These are phyloP conservation scores for Fulvia fulva DNA, from an alignment of 2,329 filamentous ascomycete genomes.

Conservation along the genomic window DNA sequence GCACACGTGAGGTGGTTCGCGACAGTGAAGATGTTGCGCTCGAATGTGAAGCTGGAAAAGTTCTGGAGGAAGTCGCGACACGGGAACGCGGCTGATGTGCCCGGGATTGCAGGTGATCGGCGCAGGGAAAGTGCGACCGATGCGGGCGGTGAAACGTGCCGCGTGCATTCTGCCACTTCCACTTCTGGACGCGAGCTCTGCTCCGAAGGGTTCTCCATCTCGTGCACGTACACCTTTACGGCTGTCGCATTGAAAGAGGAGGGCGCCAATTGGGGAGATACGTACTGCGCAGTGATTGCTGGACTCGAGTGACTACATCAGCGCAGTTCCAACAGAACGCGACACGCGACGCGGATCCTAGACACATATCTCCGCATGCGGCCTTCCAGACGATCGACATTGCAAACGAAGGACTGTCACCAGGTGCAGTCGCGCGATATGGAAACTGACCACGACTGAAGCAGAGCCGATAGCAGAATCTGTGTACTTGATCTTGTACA, in stretches of 20 bases:
- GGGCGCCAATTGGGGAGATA: neutral
- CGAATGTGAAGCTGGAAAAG: slow-evolving; percentile 4
- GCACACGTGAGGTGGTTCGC: neutral
- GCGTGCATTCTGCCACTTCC: neutral
- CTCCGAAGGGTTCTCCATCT: neutral
- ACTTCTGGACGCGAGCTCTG: neutral
- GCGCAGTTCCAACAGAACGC: neutral
- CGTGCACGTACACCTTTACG: neutral
- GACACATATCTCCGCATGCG: slow-evolving; percentile 4
- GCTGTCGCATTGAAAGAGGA: neutral
- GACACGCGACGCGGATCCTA: slow-evolving; percentile 5
- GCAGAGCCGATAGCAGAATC: neutral
- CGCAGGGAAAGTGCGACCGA: slow-evolving; percentile 1
- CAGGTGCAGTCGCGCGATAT: neutral
- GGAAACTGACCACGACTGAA: neutral
- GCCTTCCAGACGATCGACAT: slow-evolving; percentile 3
- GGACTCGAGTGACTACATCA: neutral
- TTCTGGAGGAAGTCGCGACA: neutral
- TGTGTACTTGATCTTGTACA: neutral
- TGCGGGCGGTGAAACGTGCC: neutral
- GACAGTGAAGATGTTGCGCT: slow-evolving; percentile 9
- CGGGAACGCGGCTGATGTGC: neutral
- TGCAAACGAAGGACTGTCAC: neutral
- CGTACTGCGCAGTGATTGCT: neutral
- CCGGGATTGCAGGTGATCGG: neutral